Percentiles rank a stretch among this genome's conserved stretches.
phyloP scores from a whole-genome alignment of 2,329 filamentous ascomycete species.

The Xylaria sp. region DNA sequence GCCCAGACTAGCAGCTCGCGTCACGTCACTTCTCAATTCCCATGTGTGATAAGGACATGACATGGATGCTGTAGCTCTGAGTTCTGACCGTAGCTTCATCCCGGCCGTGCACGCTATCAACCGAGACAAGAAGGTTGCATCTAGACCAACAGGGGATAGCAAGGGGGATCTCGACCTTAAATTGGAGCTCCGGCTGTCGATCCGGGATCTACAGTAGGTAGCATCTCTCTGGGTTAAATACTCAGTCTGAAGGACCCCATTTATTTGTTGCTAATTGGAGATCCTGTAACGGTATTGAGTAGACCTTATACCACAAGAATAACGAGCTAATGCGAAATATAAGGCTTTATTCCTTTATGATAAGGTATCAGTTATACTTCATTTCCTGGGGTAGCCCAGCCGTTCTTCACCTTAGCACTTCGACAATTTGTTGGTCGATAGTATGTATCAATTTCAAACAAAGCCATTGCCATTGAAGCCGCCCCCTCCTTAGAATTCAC shows the following conservation, averaged over 20 bases:
- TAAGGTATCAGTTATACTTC: no score
- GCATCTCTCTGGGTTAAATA: not conserved
- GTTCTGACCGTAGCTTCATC: no score
- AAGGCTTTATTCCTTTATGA: no score
- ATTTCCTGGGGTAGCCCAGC: no score
- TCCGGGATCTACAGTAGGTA: slow-evolving; percentile 11
- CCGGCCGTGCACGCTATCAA: slow-evolving; percentile 9
- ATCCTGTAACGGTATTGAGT: not conserved
- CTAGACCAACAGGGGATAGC: slow-evolving; percentile 14
- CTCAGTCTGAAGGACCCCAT: not conserved
- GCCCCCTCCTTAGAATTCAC: no score
- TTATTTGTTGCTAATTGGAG: not conserved
- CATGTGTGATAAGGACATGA: slow-evolving; percentile 22
- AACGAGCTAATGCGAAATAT: no score
- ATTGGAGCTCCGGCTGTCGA: slow-evolving; percentile 12
- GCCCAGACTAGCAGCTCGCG: slow-evolving; percentile 2
- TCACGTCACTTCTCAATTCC: slow-evolving; percentile 24
- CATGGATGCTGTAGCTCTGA: no score
- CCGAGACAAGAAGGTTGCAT: slow-evolving; percentile 34
- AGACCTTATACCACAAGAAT: no score
- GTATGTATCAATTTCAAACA: no score
- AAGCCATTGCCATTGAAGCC: no score
- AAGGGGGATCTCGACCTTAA: slow-evolving; percentile 9
- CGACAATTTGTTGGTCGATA: no score
- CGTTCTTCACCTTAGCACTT: no score